Conservation (phyloP, 2,329 filamentous ascomycete species). For the Aureobasidium sp. region DNA sequence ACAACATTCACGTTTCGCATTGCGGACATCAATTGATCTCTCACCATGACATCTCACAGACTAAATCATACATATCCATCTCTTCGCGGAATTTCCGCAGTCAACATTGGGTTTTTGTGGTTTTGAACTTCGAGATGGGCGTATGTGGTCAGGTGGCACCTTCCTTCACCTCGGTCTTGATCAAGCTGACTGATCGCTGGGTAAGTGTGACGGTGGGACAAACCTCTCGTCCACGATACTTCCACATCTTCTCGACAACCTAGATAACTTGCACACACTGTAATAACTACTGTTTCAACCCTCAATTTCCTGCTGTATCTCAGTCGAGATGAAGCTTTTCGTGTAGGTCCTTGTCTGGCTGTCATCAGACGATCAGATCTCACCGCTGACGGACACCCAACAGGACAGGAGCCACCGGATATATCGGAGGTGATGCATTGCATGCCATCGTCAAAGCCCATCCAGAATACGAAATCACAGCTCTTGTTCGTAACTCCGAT, state of each 20-base stretch:
- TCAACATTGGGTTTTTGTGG: neutral
- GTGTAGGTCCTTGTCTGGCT: neutral
- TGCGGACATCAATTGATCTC: neutral
- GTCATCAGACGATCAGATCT: too few relatives aligned
- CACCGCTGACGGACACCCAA: neutral
- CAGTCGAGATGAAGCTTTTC: neutral
- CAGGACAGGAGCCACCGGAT: constrained; percentile 28
- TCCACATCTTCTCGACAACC: neutral
- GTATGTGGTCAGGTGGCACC: neutral
- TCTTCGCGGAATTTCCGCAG: neutral
- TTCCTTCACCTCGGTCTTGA: neutral
- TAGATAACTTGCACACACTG: too few relatives aligned
- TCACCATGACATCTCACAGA: neutral
- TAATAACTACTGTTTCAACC: neutral
- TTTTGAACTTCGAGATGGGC: neutral
- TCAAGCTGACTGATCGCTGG: neutral
- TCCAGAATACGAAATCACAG: constrained; percentile 43
- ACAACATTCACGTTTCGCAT: neutral
- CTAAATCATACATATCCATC: neutral
- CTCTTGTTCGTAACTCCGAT: constrained; percentile 37
- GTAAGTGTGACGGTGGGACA: neutral
- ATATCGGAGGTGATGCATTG: constrained; percentile 40
- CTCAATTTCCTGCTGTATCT: too few relatives aligned
- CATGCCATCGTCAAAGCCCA: constrained; percentile 38
- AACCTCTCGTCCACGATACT: too few relatives aligned